Evolutionary conservation across 495 filamentous ascomycete species (phyloP).

Genomic region (Aspergillus diversus): DNA sequence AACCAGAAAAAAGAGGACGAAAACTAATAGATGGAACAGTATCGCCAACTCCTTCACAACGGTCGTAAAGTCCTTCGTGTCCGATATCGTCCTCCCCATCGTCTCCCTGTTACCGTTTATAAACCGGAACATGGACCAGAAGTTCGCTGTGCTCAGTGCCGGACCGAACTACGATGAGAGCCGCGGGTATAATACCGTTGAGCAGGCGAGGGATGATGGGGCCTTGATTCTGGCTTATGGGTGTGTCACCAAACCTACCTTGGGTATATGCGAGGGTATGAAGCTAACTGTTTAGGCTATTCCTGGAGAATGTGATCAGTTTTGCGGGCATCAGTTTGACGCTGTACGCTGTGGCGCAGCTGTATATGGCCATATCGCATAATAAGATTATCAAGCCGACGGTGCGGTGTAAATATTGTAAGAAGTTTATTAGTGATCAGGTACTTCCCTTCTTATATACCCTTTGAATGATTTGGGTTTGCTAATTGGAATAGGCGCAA

Average conservation of each 20-base stretch:
- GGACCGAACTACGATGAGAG: constrained; percentile 53
- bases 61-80: constrained; percentile 72
- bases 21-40: constrained; percentile 36
- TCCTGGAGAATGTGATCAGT: constrained; percentile 67
- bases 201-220: constrained; percentile 69
- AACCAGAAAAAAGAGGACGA: background rate
- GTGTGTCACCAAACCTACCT: constrained; percentile 37
- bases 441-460: constrained; percentile 42
- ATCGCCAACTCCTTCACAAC: constrained; percentile 73
- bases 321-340: constrained; percentile 68
- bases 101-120: constrained; percentile 70
- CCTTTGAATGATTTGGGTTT: too few relatives aligned
- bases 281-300: too few relatives aligned
- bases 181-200: constrained; percentile 68
- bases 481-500: constrained; percentile 48
- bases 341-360: constrained; percentile 66
- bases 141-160: constrained; percentile 66
- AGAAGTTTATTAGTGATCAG: constrained; percentile 67
- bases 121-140: constrained; percentile 73
- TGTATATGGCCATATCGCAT: constrained; percentile 62
- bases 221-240: constrained; percentile 74
- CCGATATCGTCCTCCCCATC: constrained; percentile 69
- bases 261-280: too few relatives aligned
- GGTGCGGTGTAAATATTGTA: constrained; percentile 73
- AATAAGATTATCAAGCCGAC: constrained; percentile 73